Evolutionary conservation across 2,329 filamentous ascomycete species (phyloP).

Genomic region (Capronia epimyces): DNA sequence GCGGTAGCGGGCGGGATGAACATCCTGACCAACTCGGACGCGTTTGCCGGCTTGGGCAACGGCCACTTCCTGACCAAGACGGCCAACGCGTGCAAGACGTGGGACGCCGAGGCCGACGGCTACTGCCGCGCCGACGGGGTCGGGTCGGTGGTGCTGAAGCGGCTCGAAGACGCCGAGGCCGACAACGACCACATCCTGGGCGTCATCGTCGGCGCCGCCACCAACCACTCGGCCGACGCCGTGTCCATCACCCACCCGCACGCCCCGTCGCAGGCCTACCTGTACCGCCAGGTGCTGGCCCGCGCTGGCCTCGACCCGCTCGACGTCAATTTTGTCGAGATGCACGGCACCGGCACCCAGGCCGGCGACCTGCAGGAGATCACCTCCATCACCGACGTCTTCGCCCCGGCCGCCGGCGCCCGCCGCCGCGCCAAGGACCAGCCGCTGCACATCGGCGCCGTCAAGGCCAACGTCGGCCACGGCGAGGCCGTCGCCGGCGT

Average conservation of each 20-base stretch:
- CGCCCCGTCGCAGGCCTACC: constrained; percentile 29
- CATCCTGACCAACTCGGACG: constrained; percentile 53
- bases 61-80: constrained; percentile 39
- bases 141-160: constrained; percentile 48
- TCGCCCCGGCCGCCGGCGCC: no score
- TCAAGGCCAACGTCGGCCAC: constrained; percentile 62
- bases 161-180: constrained; percentile 45
- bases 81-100: constrained; percentile 48
- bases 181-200: constrained; percentile 47
- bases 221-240: constrained; percentile 46
- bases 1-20: constrained; percentile 67
- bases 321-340: constrained; percentile 77
- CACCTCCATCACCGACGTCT: constrained; percentile 64
- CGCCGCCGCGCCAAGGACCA: constrained; percentile 33
- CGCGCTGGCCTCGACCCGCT: constrained; percentile 54
- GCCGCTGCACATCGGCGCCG: constrained; percentile 57
- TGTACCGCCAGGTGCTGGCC: constrained; percentile 40
- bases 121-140: constrained; percentile 52
- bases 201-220: constrained; percentile 40
- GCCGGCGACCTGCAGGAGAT: constrained; percentile 80
- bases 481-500: constrained; percentile 41
- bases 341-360: constrained; percentile 85
- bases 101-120: constrained; percentile 47
- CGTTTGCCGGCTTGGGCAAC: constrained; percentile 34
- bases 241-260: constrained; percentile 35